Evolutionary conservation across 805 yeast genomes (phyloP), one percentile per base, ranked within the genome.

Genomic region (Candida ponderosae): DNA sequence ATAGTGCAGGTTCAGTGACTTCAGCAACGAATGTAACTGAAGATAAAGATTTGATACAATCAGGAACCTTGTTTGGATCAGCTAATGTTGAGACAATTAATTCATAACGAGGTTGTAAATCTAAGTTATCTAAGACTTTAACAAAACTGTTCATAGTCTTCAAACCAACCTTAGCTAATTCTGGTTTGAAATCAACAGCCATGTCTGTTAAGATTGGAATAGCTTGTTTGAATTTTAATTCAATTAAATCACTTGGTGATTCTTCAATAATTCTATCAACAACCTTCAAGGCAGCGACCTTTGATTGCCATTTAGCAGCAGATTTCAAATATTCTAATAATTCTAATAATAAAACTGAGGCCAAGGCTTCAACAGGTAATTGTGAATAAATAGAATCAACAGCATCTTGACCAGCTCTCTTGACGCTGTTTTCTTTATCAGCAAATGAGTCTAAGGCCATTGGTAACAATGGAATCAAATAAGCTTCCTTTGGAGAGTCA

Each of bases 21-120:
- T 93, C 98, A 33, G 98, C 96, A 35, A 90, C 97, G 60, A 90
- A 90, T 0, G 98, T 93, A 38, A 90, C 97, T 30, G 94, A 83
- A 3, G 96, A 82, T 45, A 90, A 72, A 32, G 90, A 76, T 62
- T 82, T 85, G 60, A 90, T 85, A 62, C 96, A 88, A 41, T 75
- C 81, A 40, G 96, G 85, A 35, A 90, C 95, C 56, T 84, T 83
- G 46, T 71, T 70, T 39, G 97, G 97, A 56, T 90, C 84, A 33
- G 94, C 88, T 60, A 93, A 72, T 35, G 97, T 90, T 46, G 82
- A 84, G 29, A 86, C 83, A 57, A 90, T 87, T 37, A 80, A 59
- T 46, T 87, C 89, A 54, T 76, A 81, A 58, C 96, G 83, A 48
- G 93, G 88, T 36, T 79, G 75, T 53, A 90, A 74, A 67, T 90